Evolutionary conservation across 2,329 filamentous ascomycete species (phyloP), one percentile per base, ranked within the genome.

Genomic region (Dothideomycetes sp.): DNA sequence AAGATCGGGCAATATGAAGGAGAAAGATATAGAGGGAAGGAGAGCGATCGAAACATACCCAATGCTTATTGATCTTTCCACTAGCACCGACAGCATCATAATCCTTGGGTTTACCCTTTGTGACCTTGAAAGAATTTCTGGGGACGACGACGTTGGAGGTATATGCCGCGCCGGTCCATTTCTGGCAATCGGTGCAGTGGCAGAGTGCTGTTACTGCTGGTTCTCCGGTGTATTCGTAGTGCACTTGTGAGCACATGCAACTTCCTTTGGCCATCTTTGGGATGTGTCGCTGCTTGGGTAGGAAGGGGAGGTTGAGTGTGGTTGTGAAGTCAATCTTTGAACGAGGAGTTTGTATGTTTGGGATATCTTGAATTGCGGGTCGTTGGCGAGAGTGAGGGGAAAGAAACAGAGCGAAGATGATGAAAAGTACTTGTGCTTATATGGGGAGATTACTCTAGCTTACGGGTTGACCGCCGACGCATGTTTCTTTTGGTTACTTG

Each of bases 41-140:
- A 13, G 72, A 72, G 49, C 72, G 75, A 45, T 53, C 67, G 12
- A 55, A 47, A 51, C 73, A 75, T 61, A 76, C 75, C 58, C 64
- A 73, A 51, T 74, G 71, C 47, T 66, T 68, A 57, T 75, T 75
- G 45, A 65, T 59, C 51, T 74, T 75, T 20, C 73, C 73, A 0
- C 67, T 70, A 24, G 53, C 63, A 3, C 71, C 73, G 0, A 51
- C 58, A 12, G 57, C 54, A 45, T 74, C 69, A 51, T 64, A 75
- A 20, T 60, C 50, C 46, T 66, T 70, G 11, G 69, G 67, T 4
- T 56, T 59, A 23, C 71, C 71, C 50, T 71, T 68, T 34, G 64
- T 70, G 17, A 75, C 59, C 22, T 62, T 61, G 56, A 76, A 72
- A 18, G 55, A 54, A 7, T 53, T 52, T 12, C 67, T 63, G 4